Evolutionary conservation across 1,139 yeast genomes (phyloP).

Genomic region (Yamadazyma membranifaciens): DNA sequence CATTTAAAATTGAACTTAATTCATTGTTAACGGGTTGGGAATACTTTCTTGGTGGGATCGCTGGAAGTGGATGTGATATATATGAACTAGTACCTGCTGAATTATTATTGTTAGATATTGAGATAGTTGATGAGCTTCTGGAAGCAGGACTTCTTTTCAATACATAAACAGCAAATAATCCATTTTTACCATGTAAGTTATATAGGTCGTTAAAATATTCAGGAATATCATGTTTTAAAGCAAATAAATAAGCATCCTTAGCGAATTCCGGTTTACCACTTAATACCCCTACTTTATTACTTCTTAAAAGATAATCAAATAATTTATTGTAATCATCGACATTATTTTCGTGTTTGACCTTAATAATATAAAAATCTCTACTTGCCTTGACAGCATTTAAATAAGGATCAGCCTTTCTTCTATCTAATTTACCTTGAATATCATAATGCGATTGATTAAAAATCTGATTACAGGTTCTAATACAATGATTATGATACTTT

Average conservation of each 20-base stretch:
- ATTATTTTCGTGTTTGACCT: constrained; percentile 27
- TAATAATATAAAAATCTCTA: constrained; percentile 52
- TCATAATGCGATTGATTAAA: constrained; percentile 33
- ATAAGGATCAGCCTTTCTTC: constrained; percentile 54
- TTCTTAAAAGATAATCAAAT: constrained; percentile 49
- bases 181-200: constrained; percentile 14
- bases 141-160: constrained; percentile 29
- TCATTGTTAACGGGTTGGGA: constrained; percentile 4
- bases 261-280: constrained; percentile 48
- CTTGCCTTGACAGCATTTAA: constrained; percentile 46
- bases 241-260: constrained; percentile 65
- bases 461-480: constrained; percentile 31
- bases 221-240: constrained; percentile 35
- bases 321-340: constrained; percentile 43
- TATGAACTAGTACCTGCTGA: no score
- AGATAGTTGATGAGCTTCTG: no score
- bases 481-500: constrained; percentile 24
- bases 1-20: constrained; percentile 23
- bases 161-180: constrained; percentile 46
- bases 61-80: no score
- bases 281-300: constrained; percentile 63
- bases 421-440: constrained; percentile 65
- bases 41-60: not conserved
- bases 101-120: no score
- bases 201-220: constrained; percentile 22